Evolutionary conservation across 2,329 filamentous ascomycete genomes (phyloP).

Genomic region (Botrytis medusae): DNA sequence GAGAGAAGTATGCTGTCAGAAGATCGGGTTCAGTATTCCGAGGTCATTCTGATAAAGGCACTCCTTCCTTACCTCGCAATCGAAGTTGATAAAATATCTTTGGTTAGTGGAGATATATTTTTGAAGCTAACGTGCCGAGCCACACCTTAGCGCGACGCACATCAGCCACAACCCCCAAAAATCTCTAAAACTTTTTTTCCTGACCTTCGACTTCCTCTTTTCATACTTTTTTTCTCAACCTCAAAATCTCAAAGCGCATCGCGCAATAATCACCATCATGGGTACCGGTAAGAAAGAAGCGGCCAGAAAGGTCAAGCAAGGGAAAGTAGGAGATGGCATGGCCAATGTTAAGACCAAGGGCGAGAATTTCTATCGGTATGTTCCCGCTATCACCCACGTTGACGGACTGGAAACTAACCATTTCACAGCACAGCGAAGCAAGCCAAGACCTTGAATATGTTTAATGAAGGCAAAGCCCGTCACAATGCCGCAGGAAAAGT

Average conservation of each 20-base stretch:
- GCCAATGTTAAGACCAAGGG: slow-evolving; percentile 90
- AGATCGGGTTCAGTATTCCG: neutral
- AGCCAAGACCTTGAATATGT: slow-evolving; percentile 84
- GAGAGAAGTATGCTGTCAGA: neutral
- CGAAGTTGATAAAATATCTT: slow-evolving; percentile 26
- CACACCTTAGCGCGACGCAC: slow-evolving; percentile 24
- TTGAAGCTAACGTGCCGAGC: slow-evolving; percentile 24
- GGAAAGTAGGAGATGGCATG: slow-evolving; percentile 83
- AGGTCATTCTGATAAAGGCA: neutral
- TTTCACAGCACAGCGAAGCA: slow-evolving; percentile 68
- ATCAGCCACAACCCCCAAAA: slow-evolving; percentile 31
- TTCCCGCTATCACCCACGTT: slow-evolving; percentile 6
- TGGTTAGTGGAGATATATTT: slow-evolving; percentile 23
- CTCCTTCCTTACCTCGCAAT: slow-evolving; percentile 8
- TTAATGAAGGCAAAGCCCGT: slow-evolving; percentile 81
- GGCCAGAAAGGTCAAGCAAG: slow-evolving; percentile 77
- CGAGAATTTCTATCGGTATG: slow-evolving; percentile 94
- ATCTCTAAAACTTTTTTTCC: slow-evolving; percentile 29
- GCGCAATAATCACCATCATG: slow-evolving; percentile 54
- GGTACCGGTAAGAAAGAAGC: slow-evolving; percentile 91
- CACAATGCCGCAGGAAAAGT: slow-evolving; percentile 83
- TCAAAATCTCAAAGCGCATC: slow-evolving; percentile 25
- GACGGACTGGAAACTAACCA: slow-evolving; percentile 18
- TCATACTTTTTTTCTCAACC: slow-evolving; percentile 19
- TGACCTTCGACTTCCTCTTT: slow-evolving; percentile 29